Evolutionary conservation across 192 early-diverging fungal species (phyloP), one percentile per base, ranked within the genome.

Genomic region (Mortierella hygrophila): DNA sequence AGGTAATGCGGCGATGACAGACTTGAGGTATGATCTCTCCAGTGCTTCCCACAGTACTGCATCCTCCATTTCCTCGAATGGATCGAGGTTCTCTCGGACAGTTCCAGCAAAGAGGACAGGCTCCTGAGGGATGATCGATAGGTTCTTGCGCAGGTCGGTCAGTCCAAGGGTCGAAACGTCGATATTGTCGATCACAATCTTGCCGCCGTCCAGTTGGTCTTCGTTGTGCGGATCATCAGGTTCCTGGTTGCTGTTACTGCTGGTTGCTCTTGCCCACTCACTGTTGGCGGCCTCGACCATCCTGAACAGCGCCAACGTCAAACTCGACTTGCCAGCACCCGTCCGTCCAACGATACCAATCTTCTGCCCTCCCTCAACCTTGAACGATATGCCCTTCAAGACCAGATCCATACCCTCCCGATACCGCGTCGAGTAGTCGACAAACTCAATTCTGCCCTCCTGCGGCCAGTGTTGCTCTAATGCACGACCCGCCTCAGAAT

Each of bases 251-350:
- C 9, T 32, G 11, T 11, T 32, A 3, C 11, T 65, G 13, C 60
- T 60, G n/a, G 90, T 85, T n/a, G 85, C n/a, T 65, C 13, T 65
- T 8, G 60, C 60, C 60, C 60, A 65, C 26, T 65, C 60, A 15
- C 60, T 65, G 11, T 65, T 65, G 29, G 60, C 60, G 11, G 60
- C 69, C 46, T 92, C 89, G 0, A 94, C 82, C 52, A 97, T 90
- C 13, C 95, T 86, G 87, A 96, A 96, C n/a, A 97, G 82, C 1
- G 92, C 90, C 42, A 94, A 84, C 29, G 91, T 89, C 32, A 97
- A 84, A 11, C 95, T 93, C 4, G 93, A 92, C 80, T 97, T 97
- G 29, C 95, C 95, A 18, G 96, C 94, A 6, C 97, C 97, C 15
- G 93, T 94, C 11, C 93, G 42, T 42, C 70, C 70, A n/a, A 81